Conservation (phyloP, 108 stramenopile species). For the Craspedostauros australis region DNA sequence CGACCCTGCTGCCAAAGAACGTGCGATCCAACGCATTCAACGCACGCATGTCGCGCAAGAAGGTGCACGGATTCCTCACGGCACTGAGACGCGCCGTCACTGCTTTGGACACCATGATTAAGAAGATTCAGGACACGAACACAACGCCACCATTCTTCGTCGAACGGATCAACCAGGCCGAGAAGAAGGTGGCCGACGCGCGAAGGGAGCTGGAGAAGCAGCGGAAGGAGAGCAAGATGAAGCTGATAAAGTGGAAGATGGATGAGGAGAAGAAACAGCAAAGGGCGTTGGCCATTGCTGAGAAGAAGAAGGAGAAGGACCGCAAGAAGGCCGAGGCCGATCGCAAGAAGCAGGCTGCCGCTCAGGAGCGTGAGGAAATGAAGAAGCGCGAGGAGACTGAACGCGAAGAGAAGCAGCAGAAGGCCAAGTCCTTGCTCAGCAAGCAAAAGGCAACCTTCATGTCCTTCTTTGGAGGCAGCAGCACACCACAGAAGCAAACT, state of each 20-base stretch:
- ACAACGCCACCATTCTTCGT: conserved; percentile 13
- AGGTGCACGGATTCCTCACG: conserved; percentile 38
- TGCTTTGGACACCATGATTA: conserved; percentile 41
- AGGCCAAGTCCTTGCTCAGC: conserved; percentile 26
- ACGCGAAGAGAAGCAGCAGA: conserved; percentile 20
- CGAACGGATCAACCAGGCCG: conserved; percentile 56
- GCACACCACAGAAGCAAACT: no score
- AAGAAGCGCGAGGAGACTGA: conserved; percentile 35
- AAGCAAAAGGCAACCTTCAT: conserved; percentile 59
- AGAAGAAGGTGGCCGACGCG: conserved; percentile 75
- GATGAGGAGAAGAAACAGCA: conserved; percentile 39
- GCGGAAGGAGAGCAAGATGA: conserved; percentile 43
- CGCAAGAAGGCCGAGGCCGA: conserved; percentile 16
- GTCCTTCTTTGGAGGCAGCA: conserved; percentile 56
- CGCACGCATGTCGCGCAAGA: conserved; percentile 51
- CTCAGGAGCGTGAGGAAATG: conserved; percentile 11
- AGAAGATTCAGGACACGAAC: conserved; percentile 7
- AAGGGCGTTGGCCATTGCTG: conserved; percentile 37
- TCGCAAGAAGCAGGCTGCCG: conserved; percentile 33
- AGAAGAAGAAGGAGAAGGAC: conserved; percentile 48
- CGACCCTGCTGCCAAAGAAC: conserved; percentile 46
- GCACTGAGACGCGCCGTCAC: conserved; percentile 47
- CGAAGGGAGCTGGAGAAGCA: conserved; percentile 71
- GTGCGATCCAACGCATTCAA: conserved; percentile 42
- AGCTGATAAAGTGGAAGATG: conserved; percentile 29